Evolutionary conservation across 768 basidiomycete genomes (phyloP), one percentile per base, ranked within the genome.

Genomic region (Tubosaeta sp.): DNA sequence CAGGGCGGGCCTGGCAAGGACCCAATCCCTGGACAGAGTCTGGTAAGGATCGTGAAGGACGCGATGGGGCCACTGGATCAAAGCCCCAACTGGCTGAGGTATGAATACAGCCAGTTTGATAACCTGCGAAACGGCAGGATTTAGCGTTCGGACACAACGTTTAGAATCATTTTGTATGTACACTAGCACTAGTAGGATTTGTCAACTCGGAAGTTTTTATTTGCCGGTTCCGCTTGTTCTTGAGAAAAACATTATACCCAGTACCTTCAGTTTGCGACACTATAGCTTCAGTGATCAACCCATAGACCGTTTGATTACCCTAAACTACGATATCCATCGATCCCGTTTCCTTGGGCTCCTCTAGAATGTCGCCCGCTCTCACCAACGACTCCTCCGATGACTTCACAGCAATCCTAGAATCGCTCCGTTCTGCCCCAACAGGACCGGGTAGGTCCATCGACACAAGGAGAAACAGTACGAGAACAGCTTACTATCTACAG

Each of bases 81-180:
- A 54, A 79, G 75, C 49, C 71, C 78, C 34, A 99, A 99, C 66
- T 95, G 94, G 85, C 72, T 99, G 57, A 65, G 66, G 39, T 98
- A 95, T 64, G 77, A 82, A 62, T 69, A 75, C 35, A 90, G 88
- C 62, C 80, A 81, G 71, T 94, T 86, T 64, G 85, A 88, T 39
- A 94, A 95, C 66, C 71, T 95, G 75, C 76, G 76, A 62, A 79
- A 79, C 13, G 86, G 88, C 35, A 88, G 89, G 9, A 59, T 71
- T 48, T 69, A 69, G 58, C 31, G 46, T n/a, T 27, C 29, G 11
- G 45, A 35, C 27, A 16, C n/a, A 42, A 19, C 17, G 42, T 27
- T 29, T 41, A 2, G 33, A 29, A 41, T 43, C 29, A 27, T 43
- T 48, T 22, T 22, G 22, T 22, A 22, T 22, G 13, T 13, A 45